Conservation (phyloP, 345 rosid genomes). For the Excoecaria cochinchinensis region DNA sequence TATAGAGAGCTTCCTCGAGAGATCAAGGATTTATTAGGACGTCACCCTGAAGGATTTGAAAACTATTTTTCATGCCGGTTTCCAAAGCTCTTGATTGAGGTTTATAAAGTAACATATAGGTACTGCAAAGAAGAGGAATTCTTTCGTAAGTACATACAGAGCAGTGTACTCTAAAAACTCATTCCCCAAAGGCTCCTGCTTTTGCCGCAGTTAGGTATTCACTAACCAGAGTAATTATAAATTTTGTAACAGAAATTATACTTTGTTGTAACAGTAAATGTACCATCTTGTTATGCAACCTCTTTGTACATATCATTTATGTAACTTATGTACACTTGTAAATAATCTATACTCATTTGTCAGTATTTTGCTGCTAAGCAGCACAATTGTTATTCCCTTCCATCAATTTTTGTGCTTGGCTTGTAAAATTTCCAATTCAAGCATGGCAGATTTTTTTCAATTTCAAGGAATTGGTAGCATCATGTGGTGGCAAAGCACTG, state of each 20-base stretch:
- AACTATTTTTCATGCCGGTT: constrained; percentile 67
- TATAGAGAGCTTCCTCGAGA: constrained; percentile 78
- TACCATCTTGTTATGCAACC: not conserved
- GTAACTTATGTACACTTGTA: not conserved
- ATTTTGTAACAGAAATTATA: constrained; percentile 11
- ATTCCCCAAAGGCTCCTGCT: not conserved
- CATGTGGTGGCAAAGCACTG: no score
- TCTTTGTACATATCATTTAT: not conserved
- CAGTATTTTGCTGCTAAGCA: not conserved
- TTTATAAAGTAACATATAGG: constrained; percentile 50
- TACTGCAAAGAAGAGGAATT: constrained; percentile 66
- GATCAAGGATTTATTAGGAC: constrained; percentile 78
- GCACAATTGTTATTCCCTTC: constrained; percentile 13
- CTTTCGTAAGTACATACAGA: constrained; percentile 61
- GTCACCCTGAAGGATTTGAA: constrained; percentile 81
- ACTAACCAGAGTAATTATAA: not conserved
- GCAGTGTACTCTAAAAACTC: constrained; percentile 14
- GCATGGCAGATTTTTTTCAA: no score
- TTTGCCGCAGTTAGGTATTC: not conserved
- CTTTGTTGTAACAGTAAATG: not conserved
- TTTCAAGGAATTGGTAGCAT: no score
- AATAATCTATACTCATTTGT: not conserved
- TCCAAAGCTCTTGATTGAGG: constrained; percentile 75
- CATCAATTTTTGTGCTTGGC: constrained; percentile 15
- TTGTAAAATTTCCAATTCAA: constrained; percentile 18